Percentiles rank a stretch among this genome's conserved stretches.
phyloP scores from a whole-genome alignment of 352 stramenopile genomes.

The Phytophthora niederhauseri region DNA sequence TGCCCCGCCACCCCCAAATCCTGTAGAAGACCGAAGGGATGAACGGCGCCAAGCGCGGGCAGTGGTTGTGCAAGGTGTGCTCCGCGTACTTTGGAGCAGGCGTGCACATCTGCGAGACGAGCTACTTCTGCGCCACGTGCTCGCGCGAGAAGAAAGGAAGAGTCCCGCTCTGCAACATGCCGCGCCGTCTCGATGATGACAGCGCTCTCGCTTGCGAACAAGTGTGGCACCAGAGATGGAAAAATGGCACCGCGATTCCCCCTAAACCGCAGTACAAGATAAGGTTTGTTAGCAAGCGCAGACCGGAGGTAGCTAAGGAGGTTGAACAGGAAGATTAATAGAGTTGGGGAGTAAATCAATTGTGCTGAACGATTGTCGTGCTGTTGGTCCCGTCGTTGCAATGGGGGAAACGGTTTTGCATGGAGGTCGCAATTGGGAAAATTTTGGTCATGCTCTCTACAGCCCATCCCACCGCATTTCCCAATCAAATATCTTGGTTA shows the following conservation, averaged over 20 bases:
- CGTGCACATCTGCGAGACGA: slow-evolving; percentile 25
- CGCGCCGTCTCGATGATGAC: background rate
- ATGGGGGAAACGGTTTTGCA: slow-evolving; percentile 1
- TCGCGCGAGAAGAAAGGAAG: slow-evolving; percentile 6
- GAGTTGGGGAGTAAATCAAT: background rate
- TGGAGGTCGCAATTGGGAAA: slow-evolving; percentile 10
- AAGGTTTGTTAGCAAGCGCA: no score
- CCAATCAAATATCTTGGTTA: background rate
- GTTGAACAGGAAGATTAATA: no score
- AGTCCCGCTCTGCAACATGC: slow-evolving; percentile 20
- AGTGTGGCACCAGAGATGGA: slow-evolving; percentile 27
- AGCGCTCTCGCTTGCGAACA: slow-evolving; percentile 17
- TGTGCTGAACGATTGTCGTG: slow-evolving; percentile 10
- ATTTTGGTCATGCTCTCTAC: slow-evolving; percentile 7
- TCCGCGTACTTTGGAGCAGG: slow-evolving; percentile 14
- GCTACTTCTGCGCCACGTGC: slow-evolving; percentile 23
- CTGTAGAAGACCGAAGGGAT: slow-evolving; percentile 21
- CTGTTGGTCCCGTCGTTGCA: background rate
- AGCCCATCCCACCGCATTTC: background rate
- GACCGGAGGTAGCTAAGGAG: no score
- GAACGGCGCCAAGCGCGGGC: slow-evolving; percentile 22
- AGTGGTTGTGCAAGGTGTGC: slow-evolving; percentile 35
- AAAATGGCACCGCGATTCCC: slow-evolving; percentile 17
- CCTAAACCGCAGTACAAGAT: slow-evolving; percentile 20
- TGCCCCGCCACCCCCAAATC: background rate